phyloP scores from a whole-genome alignment of 116 monocot species.

The Trichopus zeylanicus region DNA sequence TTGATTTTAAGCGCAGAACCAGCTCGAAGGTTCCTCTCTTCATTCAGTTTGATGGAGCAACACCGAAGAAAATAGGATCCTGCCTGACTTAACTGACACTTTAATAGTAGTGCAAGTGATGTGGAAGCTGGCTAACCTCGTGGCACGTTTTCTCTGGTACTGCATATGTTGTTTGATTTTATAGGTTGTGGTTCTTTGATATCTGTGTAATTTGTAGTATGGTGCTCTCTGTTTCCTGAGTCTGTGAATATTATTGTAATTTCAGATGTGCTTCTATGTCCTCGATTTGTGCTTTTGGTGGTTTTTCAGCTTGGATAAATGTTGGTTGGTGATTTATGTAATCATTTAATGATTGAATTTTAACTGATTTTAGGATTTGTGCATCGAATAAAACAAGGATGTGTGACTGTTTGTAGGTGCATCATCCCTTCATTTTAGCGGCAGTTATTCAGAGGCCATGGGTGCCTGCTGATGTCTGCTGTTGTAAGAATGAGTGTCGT shows the following conservation, averaged over 20 bases:
- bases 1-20: conserved; percentile 5
- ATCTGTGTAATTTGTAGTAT: neutral
- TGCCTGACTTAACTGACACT: conserved; percentile 6
- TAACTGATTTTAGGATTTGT: neutral
- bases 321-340: neutral
- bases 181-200: conserved; percentile 12
- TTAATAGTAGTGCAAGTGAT: conserved; percentile 6
- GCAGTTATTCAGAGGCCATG: no score
- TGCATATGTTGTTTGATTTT: conserved; percentile 9
- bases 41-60: neutral
- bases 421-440: no score
- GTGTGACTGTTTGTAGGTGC: no score
- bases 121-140: conserved; percentile 5
- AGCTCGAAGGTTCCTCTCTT: neutral
- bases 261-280: neutral
- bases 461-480: no score
- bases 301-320: neutral
- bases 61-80: neutral
- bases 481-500: no score
- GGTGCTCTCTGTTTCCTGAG: neutral
- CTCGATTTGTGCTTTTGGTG: neutral
- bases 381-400: neutral
- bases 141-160: conserved; percentile 3
- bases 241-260: conserved; percentile 31
- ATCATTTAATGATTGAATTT: neutral